Conservation (phyloP, 257 asterid genomes). For the Solanum rostratum region DNA sequence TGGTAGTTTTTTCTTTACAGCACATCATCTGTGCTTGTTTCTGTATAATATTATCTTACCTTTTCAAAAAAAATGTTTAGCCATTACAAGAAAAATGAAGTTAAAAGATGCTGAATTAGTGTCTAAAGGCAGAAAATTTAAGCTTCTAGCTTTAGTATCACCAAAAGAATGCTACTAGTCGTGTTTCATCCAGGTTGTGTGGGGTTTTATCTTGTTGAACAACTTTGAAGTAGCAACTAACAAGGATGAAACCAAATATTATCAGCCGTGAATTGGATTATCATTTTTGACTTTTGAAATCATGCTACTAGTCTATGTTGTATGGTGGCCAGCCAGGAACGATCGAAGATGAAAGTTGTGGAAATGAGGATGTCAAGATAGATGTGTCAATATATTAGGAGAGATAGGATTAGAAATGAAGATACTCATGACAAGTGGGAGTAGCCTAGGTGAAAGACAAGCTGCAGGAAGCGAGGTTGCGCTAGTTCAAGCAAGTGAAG, state of each 20-base stretch:
- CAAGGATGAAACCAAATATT: neutral
- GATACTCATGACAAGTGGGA: neutral
- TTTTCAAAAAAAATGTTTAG: neutral
- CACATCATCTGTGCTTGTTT: neutral
- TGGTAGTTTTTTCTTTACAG: neutral
- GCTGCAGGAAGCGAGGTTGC: neutral
- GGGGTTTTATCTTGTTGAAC: neutral
- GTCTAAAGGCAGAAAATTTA: neutral
- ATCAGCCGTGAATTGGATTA: neutral
- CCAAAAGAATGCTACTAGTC: neutral
- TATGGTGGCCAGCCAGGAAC: neutral
- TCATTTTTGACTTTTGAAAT: neutral
- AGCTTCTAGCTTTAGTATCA: neutral
- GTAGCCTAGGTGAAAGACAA: neutral
- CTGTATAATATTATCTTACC: neutral
- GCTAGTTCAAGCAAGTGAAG: neutral
- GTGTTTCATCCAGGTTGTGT: neutral
- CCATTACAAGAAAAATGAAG: neutral
- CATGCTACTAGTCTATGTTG: neutral
- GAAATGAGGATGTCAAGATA: neutral
- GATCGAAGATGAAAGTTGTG: neutral
- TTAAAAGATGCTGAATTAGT: neutral
- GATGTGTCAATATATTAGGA: neutral
- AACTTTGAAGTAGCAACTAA: neutral
- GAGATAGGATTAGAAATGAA: neutral